A percentile compares a stretch with the other conserved stretches of the same genome.
These are phyloP conservation scores for Zopfia rhizophila DNA, from an alignment of 2,329 filamentous ascomycete genomes.

Conservation along the genomic window DNA sequence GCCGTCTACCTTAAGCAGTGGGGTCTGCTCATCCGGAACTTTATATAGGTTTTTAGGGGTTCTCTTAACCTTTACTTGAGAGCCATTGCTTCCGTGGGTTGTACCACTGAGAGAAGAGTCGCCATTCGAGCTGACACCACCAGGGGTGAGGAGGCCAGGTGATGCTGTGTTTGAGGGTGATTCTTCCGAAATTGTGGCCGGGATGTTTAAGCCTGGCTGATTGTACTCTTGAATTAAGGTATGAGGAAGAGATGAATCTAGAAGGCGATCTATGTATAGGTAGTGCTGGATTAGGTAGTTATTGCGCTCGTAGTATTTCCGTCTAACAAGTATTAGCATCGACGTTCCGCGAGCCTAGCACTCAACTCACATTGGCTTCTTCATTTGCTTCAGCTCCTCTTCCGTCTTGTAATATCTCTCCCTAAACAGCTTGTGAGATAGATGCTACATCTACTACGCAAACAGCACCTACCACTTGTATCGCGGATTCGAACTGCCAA, in stretches of 20 bases:
- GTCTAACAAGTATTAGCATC: slow-evolving; percentile 57
- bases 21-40: slow-evolving; percentile 71
- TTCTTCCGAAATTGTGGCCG: slow-evolving; percentile 81
- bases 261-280: slow-evolving; percentile 87
- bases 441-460: neutral
- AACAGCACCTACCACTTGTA: slow-evolving; percentile 73
- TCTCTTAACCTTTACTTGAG: slow-evolving; percentile 46
- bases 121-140: slow-evolving; percentile 22
- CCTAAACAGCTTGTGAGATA: slow-evolving; percentile 42
- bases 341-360: neutral
- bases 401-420: slow-evolving; percentile 86
- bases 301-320: slow-evolving; percentile 87
- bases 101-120: slow-evolving; percentile 23
- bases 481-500: slow-evolving; percentile 86
- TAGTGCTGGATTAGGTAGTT: slow-evolving; percentile 93
- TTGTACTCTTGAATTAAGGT: slow-evolving; percentile 90
- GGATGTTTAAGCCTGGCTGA: slow-evolving; percentile 71
- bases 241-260: slow-evolving; percentile 93
- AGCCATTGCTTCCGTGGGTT: slow-evolving; percentile 46
- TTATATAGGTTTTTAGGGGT: slow-evolving; percentile 90
- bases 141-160: slow-evolving; percentile 29
- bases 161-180: slow-evolving; percentile 41
- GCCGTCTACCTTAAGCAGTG: slow-evolving; percentile 61
- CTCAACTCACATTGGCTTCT: slow-evolving; percentile 70
- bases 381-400: slow-evolving; percentile 76